A percentile compares a stretch with the other conserved stretches of the same genome.
Evolutionary conservation across 495 filamentous ascomycete species (phyloP).

Genomic region (Rostrohypoxylon terebratum): DNA sequence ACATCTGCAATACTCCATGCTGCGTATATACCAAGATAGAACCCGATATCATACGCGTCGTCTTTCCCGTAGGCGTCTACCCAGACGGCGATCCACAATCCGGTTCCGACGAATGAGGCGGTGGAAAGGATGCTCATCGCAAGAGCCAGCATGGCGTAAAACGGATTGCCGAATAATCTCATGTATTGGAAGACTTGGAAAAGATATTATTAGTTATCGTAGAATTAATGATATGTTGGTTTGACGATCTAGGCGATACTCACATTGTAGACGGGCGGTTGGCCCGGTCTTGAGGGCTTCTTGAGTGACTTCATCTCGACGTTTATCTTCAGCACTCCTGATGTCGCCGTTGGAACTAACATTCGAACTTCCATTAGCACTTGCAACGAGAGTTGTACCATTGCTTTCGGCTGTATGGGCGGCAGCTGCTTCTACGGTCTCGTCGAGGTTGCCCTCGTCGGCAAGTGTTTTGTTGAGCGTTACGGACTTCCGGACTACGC

Average conservation of each 20-base stretch:
- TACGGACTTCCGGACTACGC: conserved; percentile 51
- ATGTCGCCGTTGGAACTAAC: conserved; percentile 33
- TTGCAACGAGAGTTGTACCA: conserved; percentile 29
- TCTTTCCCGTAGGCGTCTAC: conserved; percentile 61
- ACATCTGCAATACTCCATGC: conserved; percentile 50
- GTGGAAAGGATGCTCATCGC: conserved; percentile 47
- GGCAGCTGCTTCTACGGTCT: conserved; percentile 37
- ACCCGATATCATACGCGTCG: conserved; percentile 49
- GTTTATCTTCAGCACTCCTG: conserved; percentile 43
- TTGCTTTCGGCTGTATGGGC: conserved; percentile 29
- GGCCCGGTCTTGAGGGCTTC: conserved; percentile 51
- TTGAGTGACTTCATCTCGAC: conserved; percentile 48
- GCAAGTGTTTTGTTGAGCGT: conserved; percentile 30
- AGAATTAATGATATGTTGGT: neutral
- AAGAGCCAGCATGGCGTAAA: conserved; percentile 50
- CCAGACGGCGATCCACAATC: conserved; percentile 63
- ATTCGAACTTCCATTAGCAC: conserved; percentile 38
- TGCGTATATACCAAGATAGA: conserved; percentile 55
- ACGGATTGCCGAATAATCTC: conserved; percentile 51
- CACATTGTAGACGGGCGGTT: conserved; percentile 51
- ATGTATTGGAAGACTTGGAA: conserved; percentile 54
- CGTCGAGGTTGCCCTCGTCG: conserved; percentile 41
- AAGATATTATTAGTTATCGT: conserved; percentile 15
- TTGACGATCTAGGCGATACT: conserved; percentile 5
- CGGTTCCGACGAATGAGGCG: conserved; percentile 47